Base-by-base conservation (phyloP, 192 early-diverging fungal genomes). In the Coemansia aciculifera region DNA sequence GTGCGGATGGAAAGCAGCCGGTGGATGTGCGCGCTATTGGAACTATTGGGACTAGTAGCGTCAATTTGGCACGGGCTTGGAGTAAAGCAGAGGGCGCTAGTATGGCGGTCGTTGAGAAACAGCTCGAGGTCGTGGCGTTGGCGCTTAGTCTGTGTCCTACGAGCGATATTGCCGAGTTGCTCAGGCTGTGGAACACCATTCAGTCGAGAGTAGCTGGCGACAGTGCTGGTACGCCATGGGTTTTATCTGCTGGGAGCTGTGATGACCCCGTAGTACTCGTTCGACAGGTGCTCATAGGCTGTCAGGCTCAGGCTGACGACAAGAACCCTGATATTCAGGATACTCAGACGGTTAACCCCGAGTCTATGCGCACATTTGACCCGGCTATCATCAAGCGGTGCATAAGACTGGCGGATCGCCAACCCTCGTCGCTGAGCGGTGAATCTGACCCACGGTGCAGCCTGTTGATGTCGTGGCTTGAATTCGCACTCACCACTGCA, bases 391-490 rank as follows among this genome's bases (percentile, higher is more conserved):
- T 81, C 51, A 70, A 66, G 40, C 73, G 78, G 48, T 57, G 66
- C 3, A 59, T 81, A 63, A 73, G 57, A 1, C 17, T 40, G 9
- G 29, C 63, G 19, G 21, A n/a, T 60, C 32, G 21, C 59, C 32
- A 60, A 7, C 19, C 59, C 11, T 10, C 32, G 10, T 19, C 11
- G 23, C 7, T 15, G 51, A 40, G 15, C 5, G 39, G 3, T 2
- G 51, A 19, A 7, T 15, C 48, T 59, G 51, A 3, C n/a, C 19
- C 3, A 10, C 62, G 71, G 9, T n/a, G 62, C 29, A n/a, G 29
- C 38, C 29, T 81, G 59, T 69, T 81, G 51, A 36, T 81, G 51
- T 66, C 69, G 27, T 81, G 78, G 78, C 73, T 81, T 5, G 73
- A 69, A 5, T 81, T 81, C 67, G 56, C 73, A 17, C 49, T 72